These are phyloP conservation scores for Leccinum variicolor DNA, from an alignment of 768 basidiomycete species.

Conservation along the genomic window DNA sequence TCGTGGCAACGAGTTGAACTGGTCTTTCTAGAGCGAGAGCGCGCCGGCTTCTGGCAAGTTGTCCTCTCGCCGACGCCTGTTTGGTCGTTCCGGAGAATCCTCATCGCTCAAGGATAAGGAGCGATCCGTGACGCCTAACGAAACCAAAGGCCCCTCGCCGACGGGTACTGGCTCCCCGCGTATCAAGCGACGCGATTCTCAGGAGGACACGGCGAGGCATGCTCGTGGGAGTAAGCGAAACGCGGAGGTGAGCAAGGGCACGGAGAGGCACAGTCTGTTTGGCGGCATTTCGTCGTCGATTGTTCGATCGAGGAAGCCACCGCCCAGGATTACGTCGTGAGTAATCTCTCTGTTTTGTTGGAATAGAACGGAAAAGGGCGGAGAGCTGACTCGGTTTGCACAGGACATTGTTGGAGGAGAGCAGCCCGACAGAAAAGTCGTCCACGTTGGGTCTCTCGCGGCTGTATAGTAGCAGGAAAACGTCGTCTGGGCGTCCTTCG, in stretches of 20 bases:
- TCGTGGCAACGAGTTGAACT: background rate
- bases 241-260: slow-evolving; percentile 40
- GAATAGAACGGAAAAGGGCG: background rate
- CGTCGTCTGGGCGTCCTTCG: slow-evolving; percentile 38
- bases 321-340: slow-evolving; percentile 67
- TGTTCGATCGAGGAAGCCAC: slow-evolving; percentile 74
- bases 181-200: slow-evolving; percentile 18
- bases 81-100: slow-evolving; percentile 54
- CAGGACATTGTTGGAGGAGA: slow-evolving; percentile 34
- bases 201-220: slow-evolving; percentile 34
- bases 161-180: slow-evolving; percentile 19
- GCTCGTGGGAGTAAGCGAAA: slow-evolving; percentile 46
- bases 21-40: slow-evolving; percentile 46
- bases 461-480: slow-evolving; percentile 43
- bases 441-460: slow-evolving; percentile 48
- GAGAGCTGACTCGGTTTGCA: background rate
- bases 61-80: slow-evolving; percentile 49
- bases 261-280: slow-evolving; percentile 81
- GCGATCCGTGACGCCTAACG: slow-evolving; percentile 27
- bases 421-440: slow-evolving; percentile 40
- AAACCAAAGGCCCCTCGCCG: slow-evolving; percentile 26
- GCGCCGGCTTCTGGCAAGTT: slow-evolving; percentile 32
- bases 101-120: slow-evolving; percentile 34
- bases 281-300: slow-evolving; percentile 59
- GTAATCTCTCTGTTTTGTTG: slow-evolving; percentile 27